These are phyloP conservation scores for Boletus coccyginus DNA, from an alignment of 768 basidiomycete genomes.

Conservation along the genomic window DNA sequence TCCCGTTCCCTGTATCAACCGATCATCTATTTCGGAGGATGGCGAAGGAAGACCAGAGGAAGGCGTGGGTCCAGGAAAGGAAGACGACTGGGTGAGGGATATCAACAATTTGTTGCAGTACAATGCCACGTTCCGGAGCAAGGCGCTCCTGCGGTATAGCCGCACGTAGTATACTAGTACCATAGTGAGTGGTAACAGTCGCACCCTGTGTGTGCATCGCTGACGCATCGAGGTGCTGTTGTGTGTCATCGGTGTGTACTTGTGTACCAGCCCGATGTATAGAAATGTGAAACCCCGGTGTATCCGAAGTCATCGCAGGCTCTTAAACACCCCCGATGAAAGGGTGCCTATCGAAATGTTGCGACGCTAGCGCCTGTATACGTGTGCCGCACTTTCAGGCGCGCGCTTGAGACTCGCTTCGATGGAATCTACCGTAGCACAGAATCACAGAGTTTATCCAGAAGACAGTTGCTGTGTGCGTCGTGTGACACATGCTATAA, in stretches of 20 bases:
- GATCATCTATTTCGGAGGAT: constrained; percentile 68
- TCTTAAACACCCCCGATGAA: not conserved
- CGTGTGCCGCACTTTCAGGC: not conserved
- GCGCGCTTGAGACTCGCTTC: not conserved
- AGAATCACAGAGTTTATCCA: not conserved
- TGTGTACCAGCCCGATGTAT: constrained; percentile 6
- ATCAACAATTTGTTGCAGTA: constrained; percentile 94
- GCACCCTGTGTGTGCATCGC: not conserved
- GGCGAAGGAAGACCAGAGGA: constrained; percentile 46
- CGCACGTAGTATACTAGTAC: constrained; percentile 34
- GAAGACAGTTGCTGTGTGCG: not conserved
- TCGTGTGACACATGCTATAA: too few relatives aligned
- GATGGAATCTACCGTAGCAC: not conserved
- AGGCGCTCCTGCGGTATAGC: constrained; percentile 75
- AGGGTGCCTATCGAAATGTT: constrained; percentile 1
- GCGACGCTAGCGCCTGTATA: not conserved
- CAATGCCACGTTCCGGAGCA: constrained; percentile 91
- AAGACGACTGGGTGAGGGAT: constrained; percentile 95
- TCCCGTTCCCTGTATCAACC: constrained; percentile 91
- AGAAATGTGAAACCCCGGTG: not conserved
- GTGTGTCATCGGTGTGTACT: not conserved
- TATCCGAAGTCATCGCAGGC: not conserved
- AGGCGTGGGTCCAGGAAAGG: constrained; percentile 75
- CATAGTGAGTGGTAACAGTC: constrained; percentile 11
- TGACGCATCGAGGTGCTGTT: not conserved